These are phyloP conservation scores for Neurospora tetrasperma DNA, from an alignment of 495 filamentous ascomycete genomes.

Conservation along the genomic window DNA sequence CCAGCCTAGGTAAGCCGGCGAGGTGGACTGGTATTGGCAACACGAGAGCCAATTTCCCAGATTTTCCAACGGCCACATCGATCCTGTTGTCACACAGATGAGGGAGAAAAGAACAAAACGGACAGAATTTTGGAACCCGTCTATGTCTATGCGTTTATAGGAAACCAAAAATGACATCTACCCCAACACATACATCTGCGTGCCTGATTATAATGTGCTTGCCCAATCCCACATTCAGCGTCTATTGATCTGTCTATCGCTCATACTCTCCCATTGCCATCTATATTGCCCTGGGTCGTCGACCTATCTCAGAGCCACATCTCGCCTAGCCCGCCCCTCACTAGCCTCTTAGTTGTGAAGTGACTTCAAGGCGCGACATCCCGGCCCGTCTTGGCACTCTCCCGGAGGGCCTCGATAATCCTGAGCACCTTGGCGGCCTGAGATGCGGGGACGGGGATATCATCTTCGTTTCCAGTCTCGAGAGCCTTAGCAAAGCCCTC, in stretches of 20 bases:
- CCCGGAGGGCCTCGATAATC: conserved; percentile 60
- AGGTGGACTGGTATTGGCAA: neutral
- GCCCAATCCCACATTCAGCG: neutral
- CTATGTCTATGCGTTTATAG: neutral
- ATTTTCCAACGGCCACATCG: neutral
- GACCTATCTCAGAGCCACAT: neutral
- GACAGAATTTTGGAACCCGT: neutral
- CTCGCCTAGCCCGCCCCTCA: neutral
- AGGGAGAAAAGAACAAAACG: neutral
- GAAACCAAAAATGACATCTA: neutral
- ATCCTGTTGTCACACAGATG: neutral
- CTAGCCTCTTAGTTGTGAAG: neutral
- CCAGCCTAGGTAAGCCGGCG: neutral
- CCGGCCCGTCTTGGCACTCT: conserved; percentile 56
- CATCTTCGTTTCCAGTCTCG: conserved; percentile 43
- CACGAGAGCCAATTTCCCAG: neutral
- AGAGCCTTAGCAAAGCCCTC: conserved; percentile 57
- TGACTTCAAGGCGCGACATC: conserved; percentile 34
- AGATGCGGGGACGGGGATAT: conserved; percentile 58
- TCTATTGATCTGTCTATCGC: neutral
- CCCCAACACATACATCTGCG: neutral
- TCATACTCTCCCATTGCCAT: neutral
- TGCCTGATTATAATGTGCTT: neutral
- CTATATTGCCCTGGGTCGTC: neutral
- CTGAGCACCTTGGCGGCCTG: conserved; percentile 63